Evolutionary conservation across 768 basidiomycete species (phyloP).

Genomic region (Leccinum barrowsii): DNA sequence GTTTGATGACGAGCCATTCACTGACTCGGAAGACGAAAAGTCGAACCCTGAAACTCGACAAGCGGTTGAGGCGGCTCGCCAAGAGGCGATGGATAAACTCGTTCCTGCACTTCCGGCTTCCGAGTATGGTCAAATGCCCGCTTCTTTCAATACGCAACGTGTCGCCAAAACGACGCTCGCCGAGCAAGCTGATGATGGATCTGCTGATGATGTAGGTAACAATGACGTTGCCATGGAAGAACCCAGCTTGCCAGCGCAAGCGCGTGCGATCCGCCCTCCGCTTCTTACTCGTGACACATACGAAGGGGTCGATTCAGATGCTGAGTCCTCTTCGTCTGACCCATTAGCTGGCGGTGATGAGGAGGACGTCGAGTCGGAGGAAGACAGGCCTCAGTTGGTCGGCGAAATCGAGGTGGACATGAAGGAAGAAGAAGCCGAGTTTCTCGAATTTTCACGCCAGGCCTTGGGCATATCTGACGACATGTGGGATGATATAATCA

Average conservation of each 20-base stretch:
- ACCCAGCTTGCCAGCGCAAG: conserved; percentile 18
- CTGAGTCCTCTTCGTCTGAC: conserved; percentile 71
- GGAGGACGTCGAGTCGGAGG: conserved; percentile 62
- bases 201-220: conserved; percentile 1
- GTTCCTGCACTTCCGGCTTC: conserved; percentile 75
- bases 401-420: conserved; percentile 88
- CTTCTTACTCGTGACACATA: conserved; percentile 79
- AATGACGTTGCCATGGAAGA: conserved; percentile 4
- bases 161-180: conserved; percentile 46
- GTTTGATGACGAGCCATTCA: conserved; percentile 40
- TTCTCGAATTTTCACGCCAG: conserved; percentile 91
- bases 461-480: conserved; percentile 83
- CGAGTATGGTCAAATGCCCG: conserved; percentile 88
- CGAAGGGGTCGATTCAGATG: conserved; percentile 92
- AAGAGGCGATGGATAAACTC: conserved; percentile 71
- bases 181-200: conserved; percentile 35
- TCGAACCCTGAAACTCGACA: conserved; percentile 32
- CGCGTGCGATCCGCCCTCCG: conserved; percentile 65
- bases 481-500: conserved; percentile 87
- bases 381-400: conserved; percentile 79
- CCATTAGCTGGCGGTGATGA: conserved; percentile 36
- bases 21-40: conserved; percentile 44
- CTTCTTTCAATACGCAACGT: conserved; percentile 72
- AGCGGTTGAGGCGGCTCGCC: conserved; percentile 39
- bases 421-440: conserved; percentile 91